Percentiles rank a stretch among this genome's conserved stretches.
These are phyloP conservation scores for Paramecium biaurelia DNA, from an alignment of 73 alveolate genomes.

Conservation along the genomic window DNA sequence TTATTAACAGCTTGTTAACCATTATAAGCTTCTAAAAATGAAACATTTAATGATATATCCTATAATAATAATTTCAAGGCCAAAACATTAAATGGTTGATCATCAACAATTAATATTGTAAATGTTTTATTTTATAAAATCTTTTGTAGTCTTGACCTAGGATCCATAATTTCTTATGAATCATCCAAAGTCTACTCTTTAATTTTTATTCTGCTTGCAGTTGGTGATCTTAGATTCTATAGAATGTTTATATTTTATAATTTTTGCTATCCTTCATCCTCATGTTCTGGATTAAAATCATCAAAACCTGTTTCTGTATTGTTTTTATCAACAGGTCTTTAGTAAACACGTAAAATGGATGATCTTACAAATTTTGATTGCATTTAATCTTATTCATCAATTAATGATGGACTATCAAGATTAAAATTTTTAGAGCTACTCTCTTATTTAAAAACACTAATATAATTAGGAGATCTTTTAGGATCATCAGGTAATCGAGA, in stretches of 20 bases:
- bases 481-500: conserved; percentile 24
- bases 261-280: not conserved
- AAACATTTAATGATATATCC: not conserved
- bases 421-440: conserved; percentile 10
- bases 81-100: conserved; percentile 54
- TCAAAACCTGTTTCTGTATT: not conserved
- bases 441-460: conserved; percentile 45
- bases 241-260: not conserved
- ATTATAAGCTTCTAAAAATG: conserved; percentile 53
- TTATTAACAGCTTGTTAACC: conserved; percentile 61
- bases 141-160: not conserved
- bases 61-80: conserved; percentile 32
- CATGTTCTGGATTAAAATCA: not conserved
- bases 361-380: conserved; percentile 12
- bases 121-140: not conserved
- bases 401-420: not conserved
- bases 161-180: not conserved
- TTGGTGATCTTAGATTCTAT: not conserved
- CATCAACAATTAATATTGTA: conserved; percentile 57
- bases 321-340: conserved; percentile 26
- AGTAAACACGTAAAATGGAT: not conserved
- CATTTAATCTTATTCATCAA: not conserved
- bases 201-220: not conserved
- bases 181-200: conserved; percentile 30
- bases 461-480: conserved; percentile 21